Conservation (phyloP, 2,329 filamentous ascomycete genomes). For the Penicillium sp. region DNA sequence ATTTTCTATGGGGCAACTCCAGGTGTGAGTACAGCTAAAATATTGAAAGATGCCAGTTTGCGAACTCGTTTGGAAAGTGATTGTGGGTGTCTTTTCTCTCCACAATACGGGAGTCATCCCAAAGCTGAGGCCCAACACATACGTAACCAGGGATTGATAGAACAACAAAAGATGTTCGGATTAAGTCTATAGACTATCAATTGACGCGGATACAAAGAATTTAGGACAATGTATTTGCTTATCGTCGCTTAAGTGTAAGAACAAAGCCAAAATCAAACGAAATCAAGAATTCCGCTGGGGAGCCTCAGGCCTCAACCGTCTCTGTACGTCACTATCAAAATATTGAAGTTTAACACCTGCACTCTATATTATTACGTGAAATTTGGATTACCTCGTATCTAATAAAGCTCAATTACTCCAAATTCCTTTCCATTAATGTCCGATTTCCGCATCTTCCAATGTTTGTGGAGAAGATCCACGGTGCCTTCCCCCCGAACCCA, state of each 20-base stretch:
- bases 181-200: too few species aligned
- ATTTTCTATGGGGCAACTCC: background rate
- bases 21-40: background rate
- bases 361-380: background rate
- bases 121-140: too few species aligned
- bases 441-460: background rate
- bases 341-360: background rate
- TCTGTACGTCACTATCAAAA: background rate
- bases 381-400: too few species aligned
- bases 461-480: constrained; percentile 20
- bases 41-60: background rate
- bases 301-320: background rate
- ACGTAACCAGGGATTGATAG: too few species aligned
- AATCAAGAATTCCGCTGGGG: background rate
- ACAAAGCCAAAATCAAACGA: background rate
- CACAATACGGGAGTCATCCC: too few species aligned
- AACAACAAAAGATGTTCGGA: too few species aligned
- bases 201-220: background rate
- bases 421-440: background rate
- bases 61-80: background rate
- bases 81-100: too few species aligned
- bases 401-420: background rate
- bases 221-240: background rate
- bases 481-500: constrained; percentile 26
- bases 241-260: background rate